Conservation (phyloP, 805 yeast genomes). For the Yamadazyma kitorensis region DNA sequence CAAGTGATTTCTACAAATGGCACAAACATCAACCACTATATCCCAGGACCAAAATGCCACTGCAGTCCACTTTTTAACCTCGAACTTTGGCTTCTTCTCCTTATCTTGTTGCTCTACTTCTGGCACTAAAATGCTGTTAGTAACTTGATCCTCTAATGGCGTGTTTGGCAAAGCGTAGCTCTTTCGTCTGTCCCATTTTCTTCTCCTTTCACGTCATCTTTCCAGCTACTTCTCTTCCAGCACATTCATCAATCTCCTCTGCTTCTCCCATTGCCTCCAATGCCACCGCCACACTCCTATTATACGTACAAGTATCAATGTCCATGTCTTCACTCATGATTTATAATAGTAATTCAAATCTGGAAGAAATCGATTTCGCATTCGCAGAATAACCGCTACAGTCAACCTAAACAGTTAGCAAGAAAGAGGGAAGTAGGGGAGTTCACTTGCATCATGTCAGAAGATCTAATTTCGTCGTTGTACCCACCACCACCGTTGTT, state of each 20-base stretch:
- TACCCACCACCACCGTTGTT: slow-evolving; percentile 96
- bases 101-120: slow-evolving; percentile 21
- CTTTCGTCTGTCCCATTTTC: too few relatives aligned
- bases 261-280: too few relatives aligned
- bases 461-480: slow-evolving; percentile 54
- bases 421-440: background rate
- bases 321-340: slow-evolving; percentile 30
- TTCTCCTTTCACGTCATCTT: too few relatives aligned
- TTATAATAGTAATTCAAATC: background rate
- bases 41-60: slow-evolving; percentile 99
- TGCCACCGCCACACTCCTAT: too few relatives aligned
- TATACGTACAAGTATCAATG: slow-evolving; percentile 24
- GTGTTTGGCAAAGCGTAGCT: too few relatives aligned
- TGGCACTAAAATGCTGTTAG: slow-evolving; percentile 20
- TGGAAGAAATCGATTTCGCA: too few relatives aligned
- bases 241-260: too few relatives aligned
- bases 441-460: slow-evolving; percentile 7
- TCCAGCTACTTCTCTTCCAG: too few relatives aligned
- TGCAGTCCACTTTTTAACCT: slow-evolving; percentile 97
- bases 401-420: too few relatives aligned
- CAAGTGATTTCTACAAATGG: slow-evolving; percentile 94
- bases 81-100: slow-evolving; percentile 64
- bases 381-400: too few relatives aligned
- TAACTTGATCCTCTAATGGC: too few relatives aligned
- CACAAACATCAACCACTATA: slow-evolving; percentile 92